phyloP scores from a whole-genome alignment of 441 rosid species.

The Theobroma grandiflorum region DNA sequence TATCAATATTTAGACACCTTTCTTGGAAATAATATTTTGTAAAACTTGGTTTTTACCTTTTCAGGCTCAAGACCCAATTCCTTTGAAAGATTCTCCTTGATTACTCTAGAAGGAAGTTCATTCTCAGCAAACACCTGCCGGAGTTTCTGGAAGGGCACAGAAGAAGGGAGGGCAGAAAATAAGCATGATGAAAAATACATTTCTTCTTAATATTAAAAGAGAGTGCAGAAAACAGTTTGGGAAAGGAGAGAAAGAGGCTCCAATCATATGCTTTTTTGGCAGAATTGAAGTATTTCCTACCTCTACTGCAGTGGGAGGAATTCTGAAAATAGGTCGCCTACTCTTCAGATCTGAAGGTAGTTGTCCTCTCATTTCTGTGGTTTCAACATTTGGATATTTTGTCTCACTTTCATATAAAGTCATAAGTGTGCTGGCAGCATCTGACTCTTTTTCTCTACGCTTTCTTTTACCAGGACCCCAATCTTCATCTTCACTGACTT shows the following conservation, averaged over 20 bases:
- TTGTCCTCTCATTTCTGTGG: conserved; percentile 41
- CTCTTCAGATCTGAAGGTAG: conserved; percentile 49
- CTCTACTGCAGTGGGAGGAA: conserved; percentile 85
- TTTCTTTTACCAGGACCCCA: conserved; percentile 95
- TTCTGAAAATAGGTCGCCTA: conserved; percentile 69
- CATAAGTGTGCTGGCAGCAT: conserved; percentile 77
- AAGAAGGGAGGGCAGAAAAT: conserved; percentile 27
- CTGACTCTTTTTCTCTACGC: conserved; percentile 81
- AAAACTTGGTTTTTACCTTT: conserved; percentile 59
- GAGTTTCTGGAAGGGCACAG: conserved; percentile 71
- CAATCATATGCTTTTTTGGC: conserved; percentile 16
- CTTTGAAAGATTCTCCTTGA: conserved; percentile 78
- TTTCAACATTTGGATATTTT: conserved; percentile 42
- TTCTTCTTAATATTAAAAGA: conserved; percentile 11
- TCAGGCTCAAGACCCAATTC: conserved; percentile 85
- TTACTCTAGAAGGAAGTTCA: conserved; percentile 90
- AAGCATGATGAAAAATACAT: conserved; percentile 20
- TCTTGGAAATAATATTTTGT: conserved; percentile 9
- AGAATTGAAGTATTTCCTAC: conserved; percentile 43
- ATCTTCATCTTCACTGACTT: conserved; percentile 95
- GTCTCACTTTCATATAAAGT: conserved; percentile 66
- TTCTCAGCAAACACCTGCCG: conserved; percentile 90
- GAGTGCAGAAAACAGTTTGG: conserved; percentile 9
- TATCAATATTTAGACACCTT: background rate
- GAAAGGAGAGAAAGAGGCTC: conserved; percentile 24